Base-by-base conservation (phyloP, 768 basidiomycete genomes). In the Phylloporus arenicola region DNA sequence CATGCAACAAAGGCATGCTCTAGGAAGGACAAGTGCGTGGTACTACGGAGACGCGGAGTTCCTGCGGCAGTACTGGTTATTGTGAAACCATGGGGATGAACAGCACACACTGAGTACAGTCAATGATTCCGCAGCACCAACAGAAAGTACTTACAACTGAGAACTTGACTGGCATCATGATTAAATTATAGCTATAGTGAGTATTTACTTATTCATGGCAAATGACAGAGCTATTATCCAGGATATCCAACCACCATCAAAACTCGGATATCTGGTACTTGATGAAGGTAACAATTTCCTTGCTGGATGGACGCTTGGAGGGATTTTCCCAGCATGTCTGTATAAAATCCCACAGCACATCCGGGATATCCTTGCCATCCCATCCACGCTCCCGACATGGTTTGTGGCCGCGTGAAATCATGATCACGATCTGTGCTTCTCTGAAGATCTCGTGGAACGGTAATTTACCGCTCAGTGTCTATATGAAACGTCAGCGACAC, bases 21-120 rank as follows among this genome's bases (percentile, higher is more conserved):
- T 27, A 27, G 7, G 25, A 27, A 27, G 25, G 7, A 27, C 25
- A 27, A 27, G 25, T 4, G 25, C 25, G 25, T 27, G 6, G 6
- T 27, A 44, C 49, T 27, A n/a, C 55, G 48, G 60, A 51, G 49
- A 63, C 51, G 44, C 49, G 49, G 55, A 56, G 40, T 33, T 53
- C 29, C 34, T 39, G n/a, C 51, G 37, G 46, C 50, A 47, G 43
- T 52, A 45, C 29, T 31, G 53, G 35, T 49, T 66, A 65, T 65
- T 65, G 59, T 65, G 64, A 57, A 51, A 62, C 64, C 60, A 65
- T 65, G 60, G 64, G 24, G 54, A 65, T 56, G 41, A 34, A 49
- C 33, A 48, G n/a, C 43, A 38, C 49, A 33, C 17, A 19, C 39
- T 8, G 45, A 24, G 41, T 8, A 14, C 8, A 45, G 43, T 57